phyloP scores from a whole-genome alignment of 768 basidiomycete species.

The Mycena galericulata region DNA sequence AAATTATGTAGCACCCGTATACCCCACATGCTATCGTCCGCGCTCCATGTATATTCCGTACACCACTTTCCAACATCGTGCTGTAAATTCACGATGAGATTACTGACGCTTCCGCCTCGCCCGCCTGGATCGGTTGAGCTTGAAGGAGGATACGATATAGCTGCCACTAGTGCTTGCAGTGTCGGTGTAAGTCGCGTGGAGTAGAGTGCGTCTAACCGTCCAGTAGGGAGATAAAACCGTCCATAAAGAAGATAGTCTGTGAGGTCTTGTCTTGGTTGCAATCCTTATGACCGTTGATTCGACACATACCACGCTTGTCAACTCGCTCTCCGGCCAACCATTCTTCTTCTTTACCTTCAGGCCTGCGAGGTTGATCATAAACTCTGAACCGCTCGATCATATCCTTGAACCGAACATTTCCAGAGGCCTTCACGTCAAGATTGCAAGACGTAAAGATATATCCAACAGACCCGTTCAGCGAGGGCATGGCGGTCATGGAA shows the following conservation, averaged over 20 bases:
- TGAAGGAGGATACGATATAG: conserved; percentile 85
- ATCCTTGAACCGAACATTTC: conserved; percentile 84
- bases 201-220: conserved; percentile 90
- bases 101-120: conserved; percentile 66
- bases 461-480: conserved; percentile 91
- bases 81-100: conserved; percentile 86
- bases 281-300: conserved; percentile 12
- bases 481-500: conserved; percentile 93
- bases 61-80: conserved; percentile 95
- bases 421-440: conserved; percentile 76
- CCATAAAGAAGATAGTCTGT: conserved; percentile 95
- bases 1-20: conserved; percentile 92
- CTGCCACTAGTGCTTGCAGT: conserved; percentile 84
- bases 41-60: conserved; percentile 94
- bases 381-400: conserved; percentile 91
- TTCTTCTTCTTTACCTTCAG: conserved; percentile 82
- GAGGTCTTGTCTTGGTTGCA: conserved; percentile 26
- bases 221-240: conserved; percentile 88
- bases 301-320: conserved; percentile 74
- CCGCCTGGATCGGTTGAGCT: conserved; percentile 56
- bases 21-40: conserved; percentile 95
- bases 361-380: conserved; percentile 83
- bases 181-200: conserved; percentile 85
- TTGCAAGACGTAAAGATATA: conserved; percentile 95
- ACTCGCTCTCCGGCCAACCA: conserved; percentile 86